phyloP scores from a whole-genome alignment of 75 land plant genomes.

The Ceratopteris richardii region DNA sequence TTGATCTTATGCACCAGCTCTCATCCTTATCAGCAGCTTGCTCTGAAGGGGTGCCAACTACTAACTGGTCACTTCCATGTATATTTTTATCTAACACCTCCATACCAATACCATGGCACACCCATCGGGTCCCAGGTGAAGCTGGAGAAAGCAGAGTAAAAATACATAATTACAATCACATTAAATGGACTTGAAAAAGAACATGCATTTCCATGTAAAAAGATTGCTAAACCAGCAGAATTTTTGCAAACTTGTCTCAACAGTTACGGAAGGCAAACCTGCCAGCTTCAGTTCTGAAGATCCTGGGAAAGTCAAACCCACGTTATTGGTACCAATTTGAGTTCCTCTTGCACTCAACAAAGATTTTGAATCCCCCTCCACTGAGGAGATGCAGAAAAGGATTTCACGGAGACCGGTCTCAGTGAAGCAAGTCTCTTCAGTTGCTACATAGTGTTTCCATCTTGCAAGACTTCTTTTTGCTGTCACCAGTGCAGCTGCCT shows the following conservation, averaged over 20 bases:
- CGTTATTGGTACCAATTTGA: neutral
- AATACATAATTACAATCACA: too few species aligned
- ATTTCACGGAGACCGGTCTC: conserved; percentile 45
- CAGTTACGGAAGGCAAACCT: conserved; percentile 6
- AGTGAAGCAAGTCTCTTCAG: conserved; percentile 63
- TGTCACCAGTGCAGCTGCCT: conserved; percentile 63
- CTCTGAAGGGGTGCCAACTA: conserved; percentile 13
- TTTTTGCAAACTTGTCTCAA: too few species aligned
- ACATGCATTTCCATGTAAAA: too few species aligned
- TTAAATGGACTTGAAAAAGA: too few species aligned
- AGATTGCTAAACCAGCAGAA: too few species aligned
- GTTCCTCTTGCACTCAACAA: neutral
- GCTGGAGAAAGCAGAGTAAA: too few species aligned
- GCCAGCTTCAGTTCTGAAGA: neutral
- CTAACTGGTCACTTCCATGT: conserved; percentile 11
- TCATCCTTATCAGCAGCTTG: conserved; percentile 37
- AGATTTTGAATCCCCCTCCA: conserved; percentile 20
- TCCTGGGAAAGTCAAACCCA: neutral
- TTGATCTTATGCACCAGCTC: conserved; percentile 43
- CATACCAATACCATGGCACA: neutral
- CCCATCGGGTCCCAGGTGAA: neutral
- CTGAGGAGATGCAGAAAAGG: conserved; percentile 29
- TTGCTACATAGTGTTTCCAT: conserved; percentile 45
- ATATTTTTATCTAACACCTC: conserved; percentile 24
- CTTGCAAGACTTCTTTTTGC: conserved; percentile 53